Evolutionary conservation across 2,329 filamentous ascomycete genomes (phyloP), one percentile per base, ranked within the genome.

Genomic region (Trichoderma sp.): DNA sequence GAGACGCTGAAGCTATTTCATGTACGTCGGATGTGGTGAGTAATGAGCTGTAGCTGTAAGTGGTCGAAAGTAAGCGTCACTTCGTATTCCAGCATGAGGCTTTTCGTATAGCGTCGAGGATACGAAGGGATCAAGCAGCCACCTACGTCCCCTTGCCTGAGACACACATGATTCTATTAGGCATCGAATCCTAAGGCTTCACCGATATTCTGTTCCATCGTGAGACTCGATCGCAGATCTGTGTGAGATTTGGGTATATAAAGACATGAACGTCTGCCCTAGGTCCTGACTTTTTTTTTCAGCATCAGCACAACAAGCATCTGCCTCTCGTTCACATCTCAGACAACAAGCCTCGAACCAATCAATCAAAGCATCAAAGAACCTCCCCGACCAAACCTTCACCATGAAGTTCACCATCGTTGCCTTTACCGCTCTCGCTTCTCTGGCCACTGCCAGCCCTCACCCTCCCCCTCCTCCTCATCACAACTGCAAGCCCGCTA

Each of bases 371-470:
- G 19, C 52, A 7, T 34, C 57, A 48, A 15, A 25, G 19, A 32
- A 13, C 10, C 45, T 32, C 61, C 32, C 42, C 48, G 59, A 48
- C 59, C n/a, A 64, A 66, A 68, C 58, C 66, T 50, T 68, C 73
- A 76, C 64, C 58, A 78, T 78, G 76, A 75, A 78, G 75, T 72
- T 76, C 73, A 64, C 73, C 68, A 59, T 71, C 69, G 37, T 73
- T 68, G 63, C 73, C 60, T 50, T 77, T 67, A 73, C 72, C 54
- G 54, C 70, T 60, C 60, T 74, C 45, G 68, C 67, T 35, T 54
- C 71, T 50, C 34, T 72, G 48, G 70, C 63, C 35, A 13, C 67
- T 57, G 72, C 72, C 37, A 50, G 52, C 61, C 58, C 68, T 17
- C 48, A 54, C 29, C n/a, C 48, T 34, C 63, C 67, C 6, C 58